Percentiles rank a stretch among this genome's conserved stretches.
Evolutionary conservation across 441 rosid genomes (phyloP).

Genomic region (Melastoma candidum): DNA sequence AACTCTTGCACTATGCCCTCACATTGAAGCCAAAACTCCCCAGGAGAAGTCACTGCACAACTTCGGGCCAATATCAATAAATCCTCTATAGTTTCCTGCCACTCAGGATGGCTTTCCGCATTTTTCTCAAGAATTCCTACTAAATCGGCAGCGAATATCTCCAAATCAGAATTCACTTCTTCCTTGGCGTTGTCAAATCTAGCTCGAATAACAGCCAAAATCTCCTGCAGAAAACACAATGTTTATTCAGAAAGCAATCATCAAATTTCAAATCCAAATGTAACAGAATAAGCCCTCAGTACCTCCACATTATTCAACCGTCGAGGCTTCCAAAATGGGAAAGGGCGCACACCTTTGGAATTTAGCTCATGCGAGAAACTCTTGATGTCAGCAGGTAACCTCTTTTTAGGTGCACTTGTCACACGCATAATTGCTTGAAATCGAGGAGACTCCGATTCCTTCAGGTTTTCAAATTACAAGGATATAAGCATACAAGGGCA

Average conservation of each 20-base stretch:
- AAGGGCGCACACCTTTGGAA: constrained; percentile 95
- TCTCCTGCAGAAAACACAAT: constrained; percentile 45
- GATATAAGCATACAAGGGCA: constrained; percentile 16
- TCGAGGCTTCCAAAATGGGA: constrained; percentile 93
- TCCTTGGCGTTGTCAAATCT: constrained; percentile 98
- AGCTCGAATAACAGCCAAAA: constrained; percentile 66
- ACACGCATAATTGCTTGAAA: constrained; percentile 94
- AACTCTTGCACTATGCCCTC: constrained; percentile 97
- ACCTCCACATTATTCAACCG: constrained; percentile 87
- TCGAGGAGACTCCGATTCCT: constrained; percentile 98
- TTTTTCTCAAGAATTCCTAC: constrained; percentile 91
- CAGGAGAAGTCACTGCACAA: constrained; percentile 86
- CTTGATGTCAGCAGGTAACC: constrained; percentile 87
- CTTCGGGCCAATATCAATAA: constrained; percentile 87
- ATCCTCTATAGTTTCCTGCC: constrained; percentile 98
- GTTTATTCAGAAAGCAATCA: constrained; percentile 15
- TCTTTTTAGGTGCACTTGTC: constrained; percentile 89
- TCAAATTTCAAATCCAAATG: constrained; percentile 4
- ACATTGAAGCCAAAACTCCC: constrained; percentile 98
- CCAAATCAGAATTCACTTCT: constrained; percentile 97
- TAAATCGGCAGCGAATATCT: constrained; percentile 87
- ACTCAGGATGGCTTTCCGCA: constrained; percentile 92
- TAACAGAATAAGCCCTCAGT: constrained; percentile 7
- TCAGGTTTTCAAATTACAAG: constrained; percentile 63
- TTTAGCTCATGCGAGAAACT: constrained; percentile 97